Percentiles rank a stretch among this genome's conserved stretches.
These are phyloP conservation scores for Cymbopogon flexuosus DNA, from an alignment of 202 grass and related monocot species.

Conservation along the genomic window DNA sequence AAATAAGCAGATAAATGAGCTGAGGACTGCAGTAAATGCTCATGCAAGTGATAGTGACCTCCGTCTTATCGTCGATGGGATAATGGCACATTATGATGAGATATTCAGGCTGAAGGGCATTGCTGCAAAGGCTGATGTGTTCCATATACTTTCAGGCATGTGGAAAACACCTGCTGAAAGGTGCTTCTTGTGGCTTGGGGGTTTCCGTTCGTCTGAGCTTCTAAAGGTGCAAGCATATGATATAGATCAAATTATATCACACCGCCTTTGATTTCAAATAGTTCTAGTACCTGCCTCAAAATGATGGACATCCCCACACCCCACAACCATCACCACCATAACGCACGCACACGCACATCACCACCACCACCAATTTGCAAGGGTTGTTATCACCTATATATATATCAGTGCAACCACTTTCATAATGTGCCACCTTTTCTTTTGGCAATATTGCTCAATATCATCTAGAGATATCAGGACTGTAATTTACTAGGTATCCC, in stretches of 20 bases:
- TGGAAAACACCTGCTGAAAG: constrained; percentile 93
- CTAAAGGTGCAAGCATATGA: constrained; percentile 54
- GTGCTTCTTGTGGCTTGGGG: constrained; percentile 87
- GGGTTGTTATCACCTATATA: not conserved
- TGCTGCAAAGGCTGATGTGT: constrained; percentile 78
- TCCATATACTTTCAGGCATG: constrained; percentile 92
- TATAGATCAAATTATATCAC: constrained; percentile 18
- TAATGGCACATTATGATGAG: constrained; percentile 82
- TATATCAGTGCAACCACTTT: not conserved
- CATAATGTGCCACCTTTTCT: not conserved
- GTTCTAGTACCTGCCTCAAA: not conserved
- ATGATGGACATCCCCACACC: not conserved
- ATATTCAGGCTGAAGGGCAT: constrained; percentile 78
- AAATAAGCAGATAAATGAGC: constrained; percentile 88
- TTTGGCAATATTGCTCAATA: not conserved
- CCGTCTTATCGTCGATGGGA: constrained; percentile 60
- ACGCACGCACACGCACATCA: not conserved
- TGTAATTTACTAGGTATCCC: not conserved
- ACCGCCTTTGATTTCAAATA: not conserved
- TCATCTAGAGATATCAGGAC: not conserved
- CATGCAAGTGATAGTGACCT: constrained; percentile 80
- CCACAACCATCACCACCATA: not conserved
- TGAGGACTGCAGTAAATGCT: constrained; percentile 82
- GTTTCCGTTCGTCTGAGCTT: constrained; percentile 83
- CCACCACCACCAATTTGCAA: not conserved